Evolutionary conservation across 257 asterid genomes (phyloP), one percentile per base, ranked within the genome.

Genomic region (Scutellaria barbata): DNA sequence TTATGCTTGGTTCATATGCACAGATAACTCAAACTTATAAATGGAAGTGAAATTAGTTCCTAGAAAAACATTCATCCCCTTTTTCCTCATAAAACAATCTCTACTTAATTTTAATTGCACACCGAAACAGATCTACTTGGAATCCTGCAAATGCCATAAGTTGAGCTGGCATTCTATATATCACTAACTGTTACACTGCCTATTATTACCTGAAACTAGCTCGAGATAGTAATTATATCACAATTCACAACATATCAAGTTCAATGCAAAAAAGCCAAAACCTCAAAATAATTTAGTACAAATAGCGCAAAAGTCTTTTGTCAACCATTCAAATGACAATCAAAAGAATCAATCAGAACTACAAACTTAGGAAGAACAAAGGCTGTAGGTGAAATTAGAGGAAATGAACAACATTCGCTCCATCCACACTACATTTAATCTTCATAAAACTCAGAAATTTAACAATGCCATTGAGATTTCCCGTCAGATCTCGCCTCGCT

Each of bases 401-500:
- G 37, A 75, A 52, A 53, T 30, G 37, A 58, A 53, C 45, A 10
- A 52, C 17, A 46, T 46, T 22, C 46, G 35, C 30, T n/a, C 16
- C 50, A 11, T 16, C 58, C 70, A 42, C 18, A 51, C 56, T 3
- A 22, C 79, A 45, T 48, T 20, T 22, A 61, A 16, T 16, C 53
- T 20, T 60, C 46, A 40, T 37, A 7, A 16, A 64, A 25, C 10
- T 30, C 7, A 73, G 53, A 58, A 67, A 39, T 42, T n/a, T n/a
- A 50, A 73, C 69, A 83, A 78, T 69, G 79, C 73, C 14, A 45
- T 37, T 33, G 55, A 52, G 67, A 16, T 60, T 62, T 22, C 55
- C 52, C 73, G 39, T 60, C 74, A 68, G 81, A 84, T 84, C 83
- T 81, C 67, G 79, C 75, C 75, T 59, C 20, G 33, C 76, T n/a